Evolutionary conservation across 2,329 filamentous ascomycete species (phyloP), one percentile per base, ranked within the genome.

Genomic region (Aspergillus brunneoviolaceus): DNA sequence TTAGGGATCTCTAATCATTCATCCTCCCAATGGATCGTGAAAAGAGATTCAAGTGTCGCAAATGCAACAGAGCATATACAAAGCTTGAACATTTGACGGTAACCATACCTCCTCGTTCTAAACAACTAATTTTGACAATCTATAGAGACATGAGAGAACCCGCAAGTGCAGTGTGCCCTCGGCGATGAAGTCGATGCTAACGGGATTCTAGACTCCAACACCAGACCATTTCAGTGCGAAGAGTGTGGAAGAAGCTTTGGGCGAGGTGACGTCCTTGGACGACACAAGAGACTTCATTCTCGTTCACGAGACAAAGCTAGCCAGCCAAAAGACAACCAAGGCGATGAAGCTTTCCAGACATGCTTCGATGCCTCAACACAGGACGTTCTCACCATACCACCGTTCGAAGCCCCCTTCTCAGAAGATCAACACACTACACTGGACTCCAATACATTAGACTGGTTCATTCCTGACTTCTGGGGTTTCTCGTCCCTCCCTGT

Each of bases 251-350:
- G 62, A 48, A 58, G 51, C 16, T 69, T 67, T 51, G 66, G 65
- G 29, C 66, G 67, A 50, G 65, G 67, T 25, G 67, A 69, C 57
- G 66, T 66, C 1, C 59, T 67, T 23, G 60, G 58, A 21, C 60
- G 66, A 25, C 66, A 67, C 49, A 53, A 60, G 33, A 64, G 52
- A 58, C 55, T 68, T 21, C 66, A 69, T 58, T 45, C 35, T 21
- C 47, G 47, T 53, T 49, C 50, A 23, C 55, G 55, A 42, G 19
- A 33, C 16, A 49, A 42, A 19, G 56, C 33, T 39, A 25, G 19
- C 45, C 49, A 52, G 23, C 31, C 35, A 2, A 11, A 52, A 11
- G 51, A 35, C 10, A 55, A 50, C 7, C 25, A 51, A 5, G 49
- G 50, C 10, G 35, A 58, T 12, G 35, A 39, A n/a, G 16, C 35